Base-by-base conservation (phyloP, 2,329 filamentous ascomycete genomes). In the Fusarium zealandicum region DNA sequence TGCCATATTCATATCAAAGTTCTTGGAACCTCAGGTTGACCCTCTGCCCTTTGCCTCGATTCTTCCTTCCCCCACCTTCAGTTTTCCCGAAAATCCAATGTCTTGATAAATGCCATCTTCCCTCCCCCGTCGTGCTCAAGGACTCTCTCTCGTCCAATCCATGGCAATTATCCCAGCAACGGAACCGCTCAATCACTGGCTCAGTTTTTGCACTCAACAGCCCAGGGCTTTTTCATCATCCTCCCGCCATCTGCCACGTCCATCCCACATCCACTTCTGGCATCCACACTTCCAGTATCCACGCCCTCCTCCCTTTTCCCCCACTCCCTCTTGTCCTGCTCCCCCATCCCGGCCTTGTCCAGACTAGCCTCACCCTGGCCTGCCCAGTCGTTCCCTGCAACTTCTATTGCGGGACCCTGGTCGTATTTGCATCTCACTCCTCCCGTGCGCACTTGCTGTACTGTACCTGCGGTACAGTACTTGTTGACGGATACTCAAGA, bases 341-440 rank as follows among this genome's bases (percentile, higher is more conserved):
- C 48, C 35, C 43, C 51, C 40, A 48, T 37, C 48, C 55, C 46
- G 54, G 60, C 63, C 54, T 54, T 53, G 44, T 30, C 48, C 51
- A 55, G 54, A 46, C 58, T 59, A 63, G 52, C 54, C 54, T 61
- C 54, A 57, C 63, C 54, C 65, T 64, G 58, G 51, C 56, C 52
- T 63, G 36, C 53, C 59, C 63, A 54, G 54, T 59, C 55, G 61
- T 63, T 58, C 60, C 60, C 57, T 63, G 60, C 57, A 58, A 61
- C 46, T 58, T 45, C 38, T 38, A 27, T 41, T 47, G 51, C 54
- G 57, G 59, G 57, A 53, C 57, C 59, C 53, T 13, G 10, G 52
- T 60, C 46, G 51, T 51, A 51, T 55, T 58, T 45, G 47, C 39
- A 20, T 42, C 31, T 50, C 38, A 35, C 46, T 36, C 46, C 37